Evolutionary conservation across 495 filamentous ascomycete genomes (phyloP).

Genomic region (Evansstolkia leycettana): DNA sequence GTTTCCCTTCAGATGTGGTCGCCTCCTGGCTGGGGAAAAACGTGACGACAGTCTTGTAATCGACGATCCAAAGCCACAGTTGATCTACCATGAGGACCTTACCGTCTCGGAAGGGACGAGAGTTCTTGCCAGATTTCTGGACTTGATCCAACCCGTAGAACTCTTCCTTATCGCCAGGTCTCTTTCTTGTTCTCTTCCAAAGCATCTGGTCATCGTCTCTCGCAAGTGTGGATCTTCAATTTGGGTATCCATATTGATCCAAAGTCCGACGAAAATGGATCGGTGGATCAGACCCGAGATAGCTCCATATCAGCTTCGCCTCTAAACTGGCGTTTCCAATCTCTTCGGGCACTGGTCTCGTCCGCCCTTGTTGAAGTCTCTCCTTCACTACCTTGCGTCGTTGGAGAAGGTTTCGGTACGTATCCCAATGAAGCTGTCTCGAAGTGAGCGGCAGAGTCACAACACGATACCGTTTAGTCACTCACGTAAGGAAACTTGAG

Average conservation of each 20-base stretch:
- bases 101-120: slow-evolving; percentile 34
- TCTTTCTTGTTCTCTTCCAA: slow-evolving; percentile 51
- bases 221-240: slow-evolving; percentile 46
- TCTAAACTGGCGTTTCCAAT: slow-evolving; percentile 44
- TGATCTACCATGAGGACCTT: slow-evolving; percentile 62
- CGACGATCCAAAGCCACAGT: slow-evolving; percentile 56
- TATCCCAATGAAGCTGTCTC: slow-evolving; percentile 54
- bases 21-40: slow-evolving; percentile 42
- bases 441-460: not conserved
- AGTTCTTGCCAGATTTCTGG: slow-evolving; percentile 6
- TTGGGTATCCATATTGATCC: slow-evolving; percentile 56
- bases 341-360: slow-evolving; percentile 41
- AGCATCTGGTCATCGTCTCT: slow-evolving; percentile 61
- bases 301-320: slow-evolving; percentile 50
- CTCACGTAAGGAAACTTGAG: too few species aligned
- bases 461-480: not conserved
- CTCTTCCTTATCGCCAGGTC: slow-evolving; percentile 16
- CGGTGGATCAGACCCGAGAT: slow-evolving; percentile 50
- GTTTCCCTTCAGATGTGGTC: slow-evolving; percentile 36
- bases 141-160: slow-evolving; percentile 8
- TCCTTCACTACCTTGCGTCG: slow-evolving; percentile 46
- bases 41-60: slow-evolving; percentile 45
- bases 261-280: slow-evolving; percentile 52
- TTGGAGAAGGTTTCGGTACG: slow-evolving; percentile 45
- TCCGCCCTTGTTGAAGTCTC: slow-evolving; percentile 42